Conservation (phyloP, 2,329 filamentous ascomycete genomes). For the Colletotrichum liriopes region DNA sequence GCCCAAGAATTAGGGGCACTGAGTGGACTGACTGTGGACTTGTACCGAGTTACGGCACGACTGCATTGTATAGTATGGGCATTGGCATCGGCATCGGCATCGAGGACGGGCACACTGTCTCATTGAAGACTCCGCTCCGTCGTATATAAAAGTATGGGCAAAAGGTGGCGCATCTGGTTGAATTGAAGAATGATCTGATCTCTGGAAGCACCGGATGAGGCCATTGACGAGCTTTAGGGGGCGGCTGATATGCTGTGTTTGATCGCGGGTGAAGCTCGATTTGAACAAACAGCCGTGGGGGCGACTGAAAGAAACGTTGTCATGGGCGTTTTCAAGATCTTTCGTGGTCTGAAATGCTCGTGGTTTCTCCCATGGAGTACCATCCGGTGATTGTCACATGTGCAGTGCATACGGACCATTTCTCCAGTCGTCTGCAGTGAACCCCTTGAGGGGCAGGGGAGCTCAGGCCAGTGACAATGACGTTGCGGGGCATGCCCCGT, state of each 20-base stretch:
- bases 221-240: too few relatives aligned
- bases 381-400: slow-evolving; percentile 18
- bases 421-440: not conserved
- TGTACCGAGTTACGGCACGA: slow-evolving; percentile 23
- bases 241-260: too few relatives aligned
- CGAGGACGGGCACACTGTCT: slow-evolving; percentile 33
- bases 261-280: not conserved
- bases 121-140: slow-evolving; percentile 41
- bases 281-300: not conserved
- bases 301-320: not conserved
- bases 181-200: slow-evolving; percentile 14
- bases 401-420: not conserved
- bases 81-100: slow-evolving; percentile 35
- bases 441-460: slow-evolving; percentile 25
- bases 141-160: slow-evolving; percentile 34
- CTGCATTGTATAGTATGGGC: slow-evolving; percentile 37
- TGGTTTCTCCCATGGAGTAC: not conserved
- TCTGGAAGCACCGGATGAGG: not conserved
- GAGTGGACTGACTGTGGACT: not conserved
- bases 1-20: slow-evolving; percentile 29
- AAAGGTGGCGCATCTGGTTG: slow-evolving; percentile 33
- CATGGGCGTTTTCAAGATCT: not conserved
- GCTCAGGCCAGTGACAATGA: slow-evolving; percentile 35
- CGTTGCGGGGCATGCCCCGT: slow-evolving; percentile 21
- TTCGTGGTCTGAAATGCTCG: slow-evolving; percentile 8